Base-by-base conservation (phyloP, 345 rosid species). In the Moricandia moricandioides region DNA sequence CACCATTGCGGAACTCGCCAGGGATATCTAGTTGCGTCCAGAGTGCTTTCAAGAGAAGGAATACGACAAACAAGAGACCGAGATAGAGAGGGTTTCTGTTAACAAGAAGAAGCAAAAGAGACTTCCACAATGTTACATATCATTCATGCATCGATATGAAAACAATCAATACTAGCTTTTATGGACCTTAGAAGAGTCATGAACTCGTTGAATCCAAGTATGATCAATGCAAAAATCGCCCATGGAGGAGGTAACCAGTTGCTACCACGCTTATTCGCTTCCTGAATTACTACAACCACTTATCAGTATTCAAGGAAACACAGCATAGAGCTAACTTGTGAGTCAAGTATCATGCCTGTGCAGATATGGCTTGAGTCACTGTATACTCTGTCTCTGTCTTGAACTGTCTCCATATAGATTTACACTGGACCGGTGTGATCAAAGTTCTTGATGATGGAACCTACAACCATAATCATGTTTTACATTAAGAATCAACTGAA, bases 211-310 rank as follows among this genome's bases (percentile, higher is more conserved):
- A 95, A 95, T 67, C 99, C 99, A 63, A 95, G 88, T 40, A 92
- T 76, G 24, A 89, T 8, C 85, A 95, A 66, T 5, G 97, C 97
- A 70, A 74, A 82, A 69, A 95, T 92, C 55, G 97, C 99, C 99
- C 99, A 92, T 78, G 99, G 97, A 76, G 99, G 99, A 16, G 97
- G 99, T 76, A 95, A 61, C 97, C 97, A 95, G 89, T 87, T 92
- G 84, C 85, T 86, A 51, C 80, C 86, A 66, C 93, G 97, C 81
- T 57, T 90, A 76, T 87, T 88, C 11, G 97, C 99, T 81, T 95
- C 97, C 99, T 95, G 91, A 73, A 71, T 70, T 73, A 76, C 24
- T 72, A 17, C 10, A 27, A 62, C 12, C 12, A 55, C 26, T 9
- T 2, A 13, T 16, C 3, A 62, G n/a, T 51, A 78, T 30, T 49